Conservation (phyloP, 139 green algal genomes). For the Chlamydomonas schloesseri region DNA sequence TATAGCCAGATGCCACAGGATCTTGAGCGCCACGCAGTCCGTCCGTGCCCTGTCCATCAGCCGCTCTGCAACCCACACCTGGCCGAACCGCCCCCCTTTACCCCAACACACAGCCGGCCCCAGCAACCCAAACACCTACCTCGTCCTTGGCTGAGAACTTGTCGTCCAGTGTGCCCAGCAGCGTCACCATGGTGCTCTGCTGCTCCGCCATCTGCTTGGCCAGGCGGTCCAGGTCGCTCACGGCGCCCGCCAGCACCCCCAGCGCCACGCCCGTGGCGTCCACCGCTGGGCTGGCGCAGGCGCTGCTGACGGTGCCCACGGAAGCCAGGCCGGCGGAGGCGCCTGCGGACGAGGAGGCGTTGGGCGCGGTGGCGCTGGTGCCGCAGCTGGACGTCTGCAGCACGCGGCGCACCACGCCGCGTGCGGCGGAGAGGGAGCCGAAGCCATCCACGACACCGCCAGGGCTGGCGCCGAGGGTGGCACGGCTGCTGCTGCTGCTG, state of each 20-base stretch:
- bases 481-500: no score
- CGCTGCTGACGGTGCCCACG: background rate
- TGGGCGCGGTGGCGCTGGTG: background rate
- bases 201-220: background rate
- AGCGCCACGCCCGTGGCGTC: background rate
- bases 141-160: background rate
- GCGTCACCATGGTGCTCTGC: background rate
- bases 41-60: no score
- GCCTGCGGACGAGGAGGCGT: background rate
- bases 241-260: conserved; percentile 7
- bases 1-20: no score
- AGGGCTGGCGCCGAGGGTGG: no score
- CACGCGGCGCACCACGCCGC: background rate
- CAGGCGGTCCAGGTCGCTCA: conserved; percentile 5
- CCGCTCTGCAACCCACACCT: background rate
- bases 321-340: background rate
- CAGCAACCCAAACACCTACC: background rate
- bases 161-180: background rate
- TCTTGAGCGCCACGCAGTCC: no score
- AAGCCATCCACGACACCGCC: no score
- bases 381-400: background rate
- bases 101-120: background rate
- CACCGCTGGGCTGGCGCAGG: background rate
- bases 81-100: background rate
- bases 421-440: background rate